Base-by-base conservation (phyloP, 2,329 filamentous ascomycete genomes). In the Claviceps capensis region DNA sequence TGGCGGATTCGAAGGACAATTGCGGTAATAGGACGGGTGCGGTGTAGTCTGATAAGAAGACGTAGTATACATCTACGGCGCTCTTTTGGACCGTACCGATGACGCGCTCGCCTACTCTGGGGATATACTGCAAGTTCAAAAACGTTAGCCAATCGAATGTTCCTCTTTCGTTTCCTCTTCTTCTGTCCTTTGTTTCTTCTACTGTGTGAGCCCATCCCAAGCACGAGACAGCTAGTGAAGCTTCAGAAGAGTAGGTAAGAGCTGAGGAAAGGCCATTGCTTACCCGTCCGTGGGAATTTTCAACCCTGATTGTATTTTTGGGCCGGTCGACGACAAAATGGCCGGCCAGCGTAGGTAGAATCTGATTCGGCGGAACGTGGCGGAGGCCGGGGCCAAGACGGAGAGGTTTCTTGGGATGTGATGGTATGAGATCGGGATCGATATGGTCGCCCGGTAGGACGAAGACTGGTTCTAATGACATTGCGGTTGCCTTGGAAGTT, bases 1-100 rank as follows among this genome's bases (percentile, higher is more conserved):
- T 88, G 17, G 89, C 93, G 56, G 83, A 82, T 68, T 97, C 91
- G 66, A 98, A 98, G n/a, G 89, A 81, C 19, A 97, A 77, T 58
- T 95, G 86, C 0, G 87, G 88, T 1, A 97, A 81, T 17, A 86
- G 73, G 1, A 86, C 88, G 53, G 78, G 69, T 2, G 75, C 63
- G 4, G 78, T 77, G 63, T 82, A 77, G 51, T 81, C 75, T 30
- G 87, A 85, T 50, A 97, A 75, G 59, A 77, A 75, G 66, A 89
- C 89, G 67, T 86, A 83, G 75, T 87, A 96, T 64, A 79, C 78
- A 60, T 97, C 93, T 53, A 76, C 74, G 49, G 82, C 78, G 52
- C 82, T 83, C 65, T 84, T 86, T 62, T 86, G 81, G 59, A 97
- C 76, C 57, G 87, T 89, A 54, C 88, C 90, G 63, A 98, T 87